Base-by-base conservation (phyloP, 2,329 filamentous ascomycete genomes). In the Cercospora sp. region DNA sequence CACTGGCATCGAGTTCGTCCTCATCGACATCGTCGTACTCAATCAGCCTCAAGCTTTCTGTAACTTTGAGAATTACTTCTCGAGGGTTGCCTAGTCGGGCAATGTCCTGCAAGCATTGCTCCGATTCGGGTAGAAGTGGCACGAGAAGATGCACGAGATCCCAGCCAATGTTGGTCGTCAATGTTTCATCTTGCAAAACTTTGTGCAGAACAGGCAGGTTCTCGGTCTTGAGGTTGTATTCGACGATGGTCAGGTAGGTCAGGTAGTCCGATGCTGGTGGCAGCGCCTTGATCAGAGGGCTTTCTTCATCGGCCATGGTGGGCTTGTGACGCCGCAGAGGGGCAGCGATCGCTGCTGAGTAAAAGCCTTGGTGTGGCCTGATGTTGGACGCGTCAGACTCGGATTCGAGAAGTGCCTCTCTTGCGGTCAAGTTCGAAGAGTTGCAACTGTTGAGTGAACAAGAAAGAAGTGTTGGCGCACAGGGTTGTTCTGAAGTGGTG, bases 111-210 rank as follows among this genome's bases (percentile, higher is more conserved):
- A 94, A 83, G 76, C 91, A 93, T 58, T 84, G 79, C 72, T 91
- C 88, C n/a, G 89, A 90, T 2, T 83, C 82, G 2, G 87, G 86
- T 1, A 90, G 84, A 5, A 93, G 80, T 40, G 87, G 84, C 26
- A 93, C 84, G 4, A 95, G 85, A 75, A 92, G 87, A 76, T 91
- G 89, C 23, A 95, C 89, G 62, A 94, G 82, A 77, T 95, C 92
- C 92, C 92, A 95, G 60, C 92, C 92, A 74, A 94, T 93, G 66
- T 92, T 90, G 68, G 86, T 87, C 2, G 91, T 92, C 66, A 94
- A 82, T 67, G 86, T 83, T 9, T 84, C 82, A 83, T 92, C 88
- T 77, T 91, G 87, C 18, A 92, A 83, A 40, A 91, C 87, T 23
- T 89, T 84, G 73, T 92, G 86, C 57, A 94, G 83, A 3, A 86